phyloP scores from a whole-genome alignment of 352 stramenopile species.

The Phytopythium aichiense region DNA sequence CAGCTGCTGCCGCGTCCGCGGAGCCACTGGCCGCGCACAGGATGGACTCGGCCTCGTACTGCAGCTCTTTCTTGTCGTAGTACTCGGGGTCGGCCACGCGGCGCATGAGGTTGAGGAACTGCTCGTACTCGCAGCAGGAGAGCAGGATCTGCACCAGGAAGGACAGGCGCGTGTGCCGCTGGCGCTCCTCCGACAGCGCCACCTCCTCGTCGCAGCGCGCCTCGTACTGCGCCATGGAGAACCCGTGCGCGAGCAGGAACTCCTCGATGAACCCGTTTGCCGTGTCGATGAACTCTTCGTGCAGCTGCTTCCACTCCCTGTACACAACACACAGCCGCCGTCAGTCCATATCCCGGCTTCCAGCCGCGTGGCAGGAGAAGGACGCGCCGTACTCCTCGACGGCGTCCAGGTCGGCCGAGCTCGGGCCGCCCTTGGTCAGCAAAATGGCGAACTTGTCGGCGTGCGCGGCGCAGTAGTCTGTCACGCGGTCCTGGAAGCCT shows the following conservation, averaged over 20 bases:
- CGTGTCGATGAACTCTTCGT: constrained; percentile 65
- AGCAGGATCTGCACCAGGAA: constrained; percentile 82
- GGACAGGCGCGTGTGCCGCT: constrained; percentile 70
- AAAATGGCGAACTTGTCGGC: constrained; percentile 61
- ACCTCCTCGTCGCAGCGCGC: constrained; percentile 69
- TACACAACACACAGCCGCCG: neutral
- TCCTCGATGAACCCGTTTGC: constrained; percentile 66
- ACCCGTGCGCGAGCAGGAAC: constrained; percentile 52
- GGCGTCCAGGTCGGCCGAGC: constrained; percentile 48
- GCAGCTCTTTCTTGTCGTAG: constrained; percentile 78
- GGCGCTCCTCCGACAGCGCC: constrained; percentile 57
- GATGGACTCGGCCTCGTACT: constrained; percentile 57
- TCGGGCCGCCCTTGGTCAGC: constrained; percentile 55
- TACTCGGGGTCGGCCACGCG: constrained; percentile 73
- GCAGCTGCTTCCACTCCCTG: constrained; percentile 63
- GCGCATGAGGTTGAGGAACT: constrained; percentile 85
- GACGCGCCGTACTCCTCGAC: constrained; percentile 27
- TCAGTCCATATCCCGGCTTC: neutral
- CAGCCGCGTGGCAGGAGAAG: no score
- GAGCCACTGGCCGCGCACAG: constrained; percentile 50
- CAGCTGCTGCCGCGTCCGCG: constrained; percentile 1
- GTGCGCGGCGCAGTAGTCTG: constrained; percentile 60
- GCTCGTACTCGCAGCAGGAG: constrained; percentile 77
- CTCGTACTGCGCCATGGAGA: constrained; percentile 74
- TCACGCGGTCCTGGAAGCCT: constrained; percentile 54